These are phyloP conservation scores for Eucalyptus shirleyi DNA, from an alignment of 345 rosid species.

Conservation along the genomic window DNA sequence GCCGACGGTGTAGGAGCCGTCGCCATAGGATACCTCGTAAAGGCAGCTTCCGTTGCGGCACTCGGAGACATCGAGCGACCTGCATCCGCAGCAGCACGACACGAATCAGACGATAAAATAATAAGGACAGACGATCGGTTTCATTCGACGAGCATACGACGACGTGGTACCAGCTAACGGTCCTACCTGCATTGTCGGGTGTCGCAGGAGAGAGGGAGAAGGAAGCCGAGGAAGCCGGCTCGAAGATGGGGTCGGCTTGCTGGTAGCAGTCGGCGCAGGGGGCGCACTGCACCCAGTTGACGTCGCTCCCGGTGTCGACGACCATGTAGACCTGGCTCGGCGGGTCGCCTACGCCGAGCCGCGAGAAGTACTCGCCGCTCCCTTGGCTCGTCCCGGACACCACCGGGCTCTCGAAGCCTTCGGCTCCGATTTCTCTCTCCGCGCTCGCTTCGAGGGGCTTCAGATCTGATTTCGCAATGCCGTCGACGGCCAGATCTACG, in stretches of 20 bases:
- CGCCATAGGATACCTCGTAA: constrained; percentile 83
- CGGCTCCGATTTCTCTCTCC: constrained; percentile 2
- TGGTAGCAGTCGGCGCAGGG: constrained; percentile 89
- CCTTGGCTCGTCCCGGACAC: constrained; percentile 79
- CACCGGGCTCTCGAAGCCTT: constrained; percentile 38
- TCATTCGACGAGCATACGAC: not conserved
- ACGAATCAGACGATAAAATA: not conserved
- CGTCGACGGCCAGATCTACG: constrained; percentile 33
- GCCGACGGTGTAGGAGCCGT: constrained; percentile 83
- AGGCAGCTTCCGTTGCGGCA: constrained; percentile 64
- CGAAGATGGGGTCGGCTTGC: constrained; percentile 80
- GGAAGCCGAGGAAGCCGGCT: constrained; percentile 59
- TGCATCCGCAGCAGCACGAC: not conserved
- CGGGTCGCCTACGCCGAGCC: constrained; percentile 76
- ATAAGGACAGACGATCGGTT: not conserved
- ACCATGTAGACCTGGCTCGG: constrained; percentile 62
- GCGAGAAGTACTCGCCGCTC: constrained; percentile 92
- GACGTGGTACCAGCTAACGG: not conserved
- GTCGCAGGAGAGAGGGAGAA: constrained; percentile 51
- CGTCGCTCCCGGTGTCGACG: constrained; percentile 65
- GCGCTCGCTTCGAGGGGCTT: constrained; percentile 10
- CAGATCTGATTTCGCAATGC: constrained; percentile 35
- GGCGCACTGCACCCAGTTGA: constrained; percentile 69
- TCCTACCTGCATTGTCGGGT: constrained; percentile 27
- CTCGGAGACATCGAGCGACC: constrained; percentile 52